Base-by-base conservation (phyloP, 139 green algal species). In the Picochlorum sp. region DNA sequence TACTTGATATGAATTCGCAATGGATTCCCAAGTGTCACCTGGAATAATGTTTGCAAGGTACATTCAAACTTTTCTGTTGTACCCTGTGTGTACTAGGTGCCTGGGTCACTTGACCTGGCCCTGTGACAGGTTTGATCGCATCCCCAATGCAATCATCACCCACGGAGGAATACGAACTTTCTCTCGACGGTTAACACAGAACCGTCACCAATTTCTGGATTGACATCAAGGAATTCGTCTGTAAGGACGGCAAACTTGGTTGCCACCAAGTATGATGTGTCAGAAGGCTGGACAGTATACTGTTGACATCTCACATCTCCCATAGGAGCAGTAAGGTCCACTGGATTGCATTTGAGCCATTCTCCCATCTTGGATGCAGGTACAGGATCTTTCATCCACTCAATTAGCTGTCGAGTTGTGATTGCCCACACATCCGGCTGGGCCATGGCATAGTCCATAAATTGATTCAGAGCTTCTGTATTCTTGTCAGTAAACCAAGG, bases 331-430 rank as follows among this genome's bases (percentile, higher is more conserved):
- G 18, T 52, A 6, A 65, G 41, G 51, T 63, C 57, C 55, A 69
- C 67, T 0, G 50, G 26, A 14, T 63, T 26, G 60, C 67, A 73
- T 49, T 59, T 64, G 13, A 74, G 58, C 57, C 49, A 23, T 57
- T 49, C 41, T 56, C 44, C 49, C 26, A 69, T 41, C 55, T 73
- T 45, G 59, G 52, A 65, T 57, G 61, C 61, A 45, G 68, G 49
- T 32, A 70, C 61, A 52, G 68, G 68, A 49, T 63, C 57, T 66
- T 74, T 55, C 49, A 69, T 69, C 68, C 68, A 74, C 30, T 69
- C 34, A 14, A 74, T 57, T 21, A 74, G 49, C 49, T 74, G 60
- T 49, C n/a, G 45, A 2, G 47, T 37, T 32, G 68, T 74, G 9
- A 70, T 50, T 47, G 62, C 62, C 47, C 49, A 74, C 6, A 69